phyloP scores from a whole-genome alignment of 1,139 yeast genomes.

The Scheffersomyces quercinus region DNA sequence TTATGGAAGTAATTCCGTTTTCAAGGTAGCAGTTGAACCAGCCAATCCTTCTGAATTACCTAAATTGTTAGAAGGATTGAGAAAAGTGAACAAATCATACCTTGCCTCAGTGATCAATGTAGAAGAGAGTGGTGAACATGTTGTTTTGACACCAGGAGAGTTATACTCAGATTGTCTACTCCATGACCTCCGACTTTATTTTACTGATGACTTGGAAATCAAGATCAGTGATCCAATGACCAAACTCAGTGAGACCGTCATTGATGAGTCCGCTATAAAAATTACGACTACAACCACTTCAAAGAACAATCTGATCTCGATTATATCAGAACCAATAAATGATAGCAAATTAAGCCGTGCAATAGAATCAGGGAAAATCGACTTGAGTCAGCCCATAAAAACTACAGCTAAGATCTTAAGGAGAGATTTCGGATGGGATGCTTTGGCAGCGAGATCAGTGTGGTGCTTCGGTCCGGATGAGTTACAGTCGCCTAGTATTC shows the following conservation, averaged over 20 bases:
- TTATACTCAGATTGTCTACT: constrained; percentile 81
- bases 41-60: constrained; percentile 78
- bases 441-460: constrained; percentile 76
- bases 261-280: constrained; percentile 65
- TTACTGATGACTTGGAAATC: constrained; percentile 63
- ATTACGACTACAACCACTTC: constrained; percentile 60
- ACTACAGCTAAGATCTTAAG: constrained; percentile 57
- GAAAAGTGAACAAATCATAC: constrained; percentile 62
- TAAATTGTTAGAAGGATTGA: constrained; percentile 64
- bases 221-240: constrained; percentile 86
- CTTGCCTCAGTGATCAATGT: constrained; percentile 66
- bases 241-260: constrained; percentile 75
- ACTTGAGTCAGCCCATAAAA: constrained; percentile 36
- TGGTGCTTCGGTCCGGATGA: constrained; percentile 79
- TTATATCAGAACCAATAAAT: constrained; percentile 77
- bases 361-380: constrained; percentile 53
- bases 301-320: constrained; percentile 59
- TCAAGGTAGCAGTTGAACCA: constrained; percentile 85
- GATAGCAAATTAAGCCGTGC: constrained; percentile 51
- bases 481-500: constrained; percentile 53
- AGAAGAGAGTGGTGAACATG: constrained; percentile 89
- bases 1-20: constrained; percentile 56
- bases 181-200: constrained; percentile 68
- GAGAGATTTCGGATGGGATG: constrained; percentile 72
- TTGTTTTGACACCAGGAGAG: constrained; percentile 83